Conservation (phyloP, 2,329 filamentous ascomycete species). For the Pseudogymnoascus destructans region DNA sequence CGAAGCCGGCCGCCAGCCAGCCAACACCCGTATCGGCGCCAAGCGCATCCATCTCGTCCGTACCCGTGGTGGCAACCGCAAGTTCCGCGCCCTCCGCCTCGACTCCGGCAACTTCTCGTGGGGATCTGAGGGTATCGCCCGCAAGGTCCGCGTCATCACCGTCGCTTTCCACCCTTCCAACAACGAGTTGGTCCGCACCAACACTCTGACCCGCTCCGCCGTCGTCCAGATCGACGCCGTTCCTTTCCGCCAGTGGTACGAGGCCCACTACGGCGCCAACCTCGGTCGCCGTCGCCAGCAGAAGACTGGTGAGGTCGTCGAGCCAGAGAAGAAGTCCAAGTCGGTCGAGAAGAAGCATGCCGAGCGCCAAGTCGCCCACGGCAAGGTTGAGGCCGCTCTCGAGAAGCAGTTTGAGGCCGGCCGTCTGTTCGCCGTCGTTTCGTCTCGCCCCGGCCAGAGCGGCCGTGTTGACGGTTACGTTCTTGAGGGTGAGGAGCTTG, state of each 20-base stretch:
- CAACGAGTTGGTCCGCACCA: constrained; percentile 99
- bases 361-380: constrained; percentile 62
- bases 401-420: constrained; percentile 99
- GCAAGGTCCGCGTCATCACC: constrained; percentile 98
- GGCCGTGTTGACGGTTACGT: constrained; percentile 96
- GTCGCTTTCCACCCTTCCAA: constrained; percentile 99
- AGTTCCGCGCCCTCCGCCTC: constrained; percentile 98
- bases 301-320: constrained; percentile 38
- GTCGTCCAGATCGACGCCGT: constrained; percentile 98
- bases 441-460: constrained; percentile 90
- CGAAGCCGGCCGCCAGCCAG: constrained; percentile 98
- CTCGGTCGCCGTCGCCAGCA: constrained; percentile 85
- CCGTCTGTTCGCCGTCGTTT: constrained; percentile 87
- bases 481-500: constrained; percentile 97
- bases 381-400: constrained; percentile 85
- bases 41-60: constrained; percentile 96
- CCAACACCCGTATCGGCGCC: constrained; percentile 96
- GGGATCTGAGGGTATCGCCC: constrained; percentile 94
- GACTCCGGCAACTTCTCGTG: constrained; percentile 99
- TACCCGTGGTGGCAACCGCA: constrained; percentile 97
- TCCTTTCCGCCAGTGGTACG: constrained; percentile 99
- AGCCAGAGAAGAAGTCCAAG: constrained; percentile 83
- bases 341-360: constrained; percentile 93
- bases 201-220: constrained; percentile 98
- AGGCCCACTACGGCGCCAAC: constrained; percentile 93